Conservation (phyloP, 306 rosid species). For the Fragaria nilgerrensis region DNA sequence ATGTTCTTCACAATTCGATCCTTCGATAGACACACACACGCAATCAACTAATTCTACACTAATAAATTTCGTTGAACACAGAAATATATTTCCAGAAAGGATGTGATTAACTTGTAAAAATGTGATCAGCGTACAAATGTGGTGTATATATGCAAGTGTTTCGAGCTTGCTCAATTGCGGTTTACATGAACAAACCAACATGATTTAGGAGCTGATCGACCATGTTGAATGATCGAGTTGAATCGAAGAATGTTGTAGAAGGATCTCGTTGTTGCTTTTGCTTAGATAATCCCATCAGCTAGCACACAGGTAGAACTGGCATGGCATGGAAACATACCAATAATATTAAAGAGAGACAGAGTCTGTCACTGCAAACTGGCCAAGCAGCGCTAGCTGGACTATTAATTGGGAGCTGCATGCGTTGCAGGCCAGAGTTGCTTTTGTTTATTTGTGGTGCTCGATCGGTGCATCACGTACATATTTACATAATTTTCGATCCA, state of each 20-base stretch:
- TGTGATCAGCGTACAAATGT: too few relatives aligned
- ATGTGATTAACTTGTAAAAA: too few relatives aligned
- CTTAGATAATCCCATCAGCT: not conserved
- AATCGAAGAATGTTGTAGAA: not conserved
- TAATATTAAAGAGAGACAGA: not conserved
- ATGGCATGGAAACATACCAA: not conserved
- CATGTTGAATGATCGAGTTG: not conserved
- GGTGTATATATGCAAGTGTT: not conserved
- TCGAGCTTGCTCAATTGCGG: not conserved
- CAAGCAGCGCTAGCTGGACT: not conserved
- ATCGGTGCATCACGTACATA: not conserved
- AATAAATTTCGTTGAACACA: too few relatives aligned
- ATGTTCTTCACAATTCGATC: too few relatives aligned
- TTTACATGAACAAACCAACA: not conserved
- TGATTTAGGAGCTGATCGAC: not conserved
- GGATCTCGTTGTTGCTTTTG: not conserved
- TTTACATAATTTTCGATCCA: not conserved
- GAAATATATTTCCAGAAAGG: too few relatives aligned
- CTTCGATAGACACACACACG: too few relatives aligned
- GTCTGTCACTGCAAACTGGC: not conserved
- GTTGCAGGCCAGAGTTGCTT: not conserved
- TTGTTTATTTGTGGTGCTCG: not conserved
- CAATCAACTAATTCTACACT: too few relatives aligned
- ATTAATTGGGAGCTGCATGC: not conserved
- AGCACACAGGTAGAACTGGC: not conserved